phyloP scores from a whole-genome alignment of 768 basidiomycete species.

The Ramaria sp. region DNA sequence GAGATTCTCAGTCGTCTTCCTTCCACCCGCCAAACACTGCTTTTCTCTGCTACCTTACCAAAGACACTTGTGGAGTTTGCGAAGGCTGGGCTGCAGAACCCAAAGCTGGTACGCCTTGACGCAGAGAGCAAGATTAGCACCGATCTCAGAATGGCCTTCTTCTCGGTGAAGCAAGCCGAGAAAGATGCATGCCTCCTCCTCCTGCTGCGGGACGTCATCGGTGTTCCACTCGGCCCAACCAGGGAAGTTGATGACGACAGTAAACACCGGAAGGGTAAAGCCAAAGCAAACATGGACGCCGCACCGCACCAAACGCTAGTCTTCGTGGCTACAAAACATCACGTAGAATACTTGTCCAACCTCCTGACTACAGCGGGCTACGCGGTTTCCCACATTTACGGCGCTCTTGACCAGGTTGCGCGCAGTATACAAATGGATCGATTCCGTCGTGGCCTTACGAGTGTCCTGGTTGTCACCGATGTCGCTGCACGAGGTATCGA shows the following conservation, averaged over 20 bases:
- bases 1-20: slow-evolving; percentile 91
- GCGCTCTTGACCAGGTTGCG: slow-evolving; percentile 86
- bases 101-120: slow-evolving; percentile 92
- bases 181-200: slow-evolving; percentile 86
- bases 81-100: slow-evolving; percentile 90
- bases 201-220: slow-evolving; percentile 80
- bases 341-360: slow-evolving; percentile 86
- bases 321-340: slow-evolving; percentile 95
- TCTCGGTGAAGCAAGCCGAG: slow-evolving; percentile 83
- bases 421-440: slow-evolving; percentile 84
- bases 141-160: slow-evolving; percentile 91
- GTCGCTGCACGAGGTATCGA: slow-evolving; percentile 98
- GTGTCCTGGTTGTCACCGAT: slow-evolving; percentile 90
- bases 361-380: slow-evolving; percentile 77
- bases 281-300: slow-evolving; percentile 42
- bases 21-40: slow-evolving; percentile 74
- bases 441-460: slow-evolving; percentile 73
- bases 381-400: slow-evolving; percentile 88
- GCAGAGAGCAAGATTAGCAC: slow-evolving; percentile 92
- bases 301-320: slow-evolving; percentile 87
- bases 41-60: slow-evolving; percentile 95
- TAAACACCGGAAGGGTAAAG: slow-evolving; percentile 37
- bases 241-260: slow-evolving; percentile 22
- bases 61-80: slow-evolving; percentile 96
- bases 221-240: slow-evolving; percentile 50